Conservation (phyloP, 2,329 filamentous ascomycete genomes). For the Botryotinia narcissicola region DNA sequence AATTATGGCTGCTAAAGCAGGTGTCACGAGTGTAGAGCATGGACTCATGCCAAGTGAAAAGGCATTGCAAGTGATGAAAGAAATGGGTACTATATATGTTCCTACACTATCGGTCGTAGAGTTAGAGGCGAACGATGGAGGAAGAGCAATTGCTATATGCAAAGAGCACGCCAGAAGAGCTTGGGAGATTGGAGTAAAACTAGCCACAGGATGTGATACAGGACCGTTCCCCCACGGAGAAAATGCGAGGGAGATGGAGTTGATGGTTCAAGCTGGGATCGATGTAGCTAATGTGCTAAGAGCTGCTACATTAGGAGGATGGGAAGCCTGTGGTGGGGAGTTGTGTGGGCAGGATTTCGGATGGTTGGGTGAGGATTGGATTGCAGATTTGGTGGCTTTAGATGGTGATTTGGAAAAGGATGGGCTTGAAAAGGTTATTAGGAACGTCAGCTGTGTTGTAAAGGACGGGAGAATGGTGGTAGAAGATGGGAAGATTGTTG, state of each 20-base stretch:
- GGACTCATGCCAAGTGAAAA: not conserved
- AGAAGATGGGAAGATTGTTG: not conserved
- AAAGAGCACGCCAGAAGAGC: not conserved
- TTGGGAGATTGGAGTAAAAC: not conserved
- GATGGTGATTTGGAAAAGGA: not conserved
- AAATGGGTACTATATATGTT: not conserved
- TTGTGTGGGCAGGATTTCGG: slow-evolving; percentile 5
- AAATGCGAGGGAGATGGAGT: not conserved
- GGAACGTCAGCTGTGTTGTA: not conserved
- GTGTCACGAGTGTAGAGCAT: not conserved
- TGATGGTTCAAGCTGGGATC: not conserved
- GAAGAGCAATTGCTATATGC: not conserved
- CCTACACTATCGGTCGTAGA: not conserved
- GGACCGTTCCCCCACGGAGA: not conserved
- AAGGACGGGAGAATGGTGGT: slow-evolving; percentile 7
- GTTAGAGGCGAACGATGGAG: not conserved
- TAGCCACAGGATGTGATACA: slow-evolving; percentile 1
- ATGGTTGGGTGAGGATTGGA: not conserved
- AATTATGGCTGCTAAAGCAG: not conserved
- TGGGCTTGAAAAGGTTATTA: not conserved
- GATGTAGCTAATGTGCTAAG: not conserved
- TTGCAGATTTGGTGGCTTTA: slow-evolving; percentile 5
- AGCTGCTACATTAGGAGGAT: slow-evolving; percentile 1
- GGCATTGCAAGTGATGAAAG: not conserved
- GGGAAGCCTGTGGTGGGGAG: slow-evolving; percentile 5